A percentile compares a stretch with the other conserved stretches of the same genome.
Evolutionary conservation across 345 rosid genomes (phyloP).

Genomic region (Physaria fendleri): DNA sequence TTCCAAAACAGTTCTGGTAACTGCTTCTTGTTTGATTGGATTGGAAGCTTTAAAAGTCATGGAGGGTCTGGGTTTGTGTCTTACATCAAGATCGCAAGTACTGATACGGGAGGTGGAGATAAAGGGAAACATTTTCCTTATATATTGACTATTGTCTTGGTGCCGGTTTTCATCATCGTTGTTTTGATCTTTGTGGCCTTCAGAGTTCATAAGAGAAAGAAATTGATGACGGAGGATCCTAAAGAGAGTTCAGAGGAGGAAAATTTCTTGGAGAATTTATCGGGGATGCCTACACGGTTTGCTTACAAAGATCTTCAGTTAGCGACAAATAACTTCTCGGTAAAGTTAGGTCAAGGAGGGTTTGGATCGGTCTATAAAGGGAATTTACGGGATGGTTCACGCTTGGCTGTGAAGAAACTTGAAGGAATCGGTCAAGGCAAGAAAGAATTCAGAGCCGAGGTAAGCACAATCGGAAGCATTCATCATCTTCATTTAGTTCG

Average conservation of each 20-base stretch:
- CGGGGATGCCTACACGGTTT: slow-evolving; percentile 80
- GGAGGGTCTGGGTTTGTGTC: slow-evolving; percentile 39
- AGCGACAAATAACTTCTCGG: slow-evolving; percentile 70
- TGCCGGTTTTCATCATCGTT: slow-evolving; percentile 41
- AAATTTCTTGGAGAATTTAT: slow-evolving; percentile 55
- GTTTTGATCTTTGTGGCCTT: slow-evolving; percentile 45
- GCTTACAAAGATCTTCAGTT: slow-evolving; percentile 69
- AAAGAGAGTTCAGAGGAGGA: slow-evolving; percentile 65
- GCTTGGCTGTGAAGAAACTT: slow-evolving; percentile 84
- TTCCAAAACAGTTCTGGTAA: slow-evolving; percentile 54
- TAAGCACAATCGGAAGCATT: slow-evolving; percentile 81
- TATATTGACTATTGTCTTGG: slow-evolving; percentile 46
- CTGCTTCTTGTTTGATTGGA: slow-evolving; percentile 63
- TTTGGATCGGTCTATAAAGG: slow-evolving; percentile 91
- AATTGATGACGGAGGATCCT: slow-evolving; percentile 32
- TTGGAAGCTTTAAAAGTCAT: slow-evolving; percentile 52
- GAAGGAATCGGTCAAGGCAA: slow-evolving; percentile 95
- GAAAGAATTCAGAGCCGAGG: slow-evolving; percentile 95
- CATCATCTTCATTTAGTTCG: slow-evolving; percentile 87
- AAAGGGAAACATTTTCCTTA: slow-evolving; percentile 40
- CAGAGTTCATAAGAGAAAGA: slow-evolving; percentile 40
- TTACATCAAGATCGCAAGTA: slow-evolving; percentile 50
- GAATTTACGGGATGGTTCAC: slow-evolving; percentile 64
- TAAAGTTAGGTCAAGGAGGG: slow-evolving; percentile 91
- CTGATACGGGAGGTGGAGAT: slow-evolving; percentile 16